Conservation (phyloP, 129 eudicot genomes). For the Mikania micrantha region DNA sequence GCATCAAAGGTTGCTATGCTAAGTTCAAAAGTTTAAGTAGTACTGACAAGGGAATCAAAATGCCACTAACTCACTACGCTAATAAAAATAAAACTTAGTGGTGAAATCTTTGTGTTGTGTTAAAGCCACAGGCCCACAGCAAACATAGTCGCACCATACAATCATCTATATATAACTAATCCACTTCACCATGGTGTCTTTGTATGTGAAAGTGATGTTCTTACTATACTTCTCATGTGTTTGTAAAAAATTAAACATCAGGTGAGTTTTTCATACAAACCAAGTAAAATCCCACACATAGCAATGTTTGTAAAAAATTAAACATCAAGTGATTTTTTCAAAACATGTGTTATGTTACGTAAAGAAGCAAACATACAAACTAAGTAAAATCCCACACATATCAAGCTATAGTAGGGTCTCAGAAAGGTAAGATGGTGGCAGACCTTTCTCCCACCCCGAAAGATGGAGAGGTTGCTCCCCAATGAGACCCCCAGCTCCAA, state of each 20-base stretch:
- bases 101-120: neutral
- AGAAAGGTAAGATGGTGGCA: no score
- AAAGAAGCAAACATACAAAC: no score
- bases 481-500: no score
- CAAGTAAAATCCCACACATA: no score
- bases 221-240: neutral
- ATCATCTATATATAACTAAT: neutral
- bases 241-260: neutral
- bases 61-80: neutral
- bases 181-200: neutral
- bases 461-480: no score
- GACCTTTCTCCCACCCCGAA: no score
- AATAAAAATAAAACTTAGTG: neutral
- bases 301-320: no score
- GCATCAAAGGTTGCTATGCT: neutral
- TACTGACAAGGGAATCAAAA: neutral
- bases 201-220: neutral
- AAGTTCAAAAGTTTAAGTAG: neutral
- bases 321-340: no score
- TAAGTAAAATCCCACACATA: no score
- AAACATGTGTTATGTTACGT: neutral
- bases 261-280: neutral
- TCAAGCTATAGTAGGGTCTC: no score
- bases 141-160: neutral
- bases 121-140: neutral